Evolutionary conservation across 352 stramenopile genomes (phyloP).

Genomic region (Phytophthora kernoviae): DNA sequence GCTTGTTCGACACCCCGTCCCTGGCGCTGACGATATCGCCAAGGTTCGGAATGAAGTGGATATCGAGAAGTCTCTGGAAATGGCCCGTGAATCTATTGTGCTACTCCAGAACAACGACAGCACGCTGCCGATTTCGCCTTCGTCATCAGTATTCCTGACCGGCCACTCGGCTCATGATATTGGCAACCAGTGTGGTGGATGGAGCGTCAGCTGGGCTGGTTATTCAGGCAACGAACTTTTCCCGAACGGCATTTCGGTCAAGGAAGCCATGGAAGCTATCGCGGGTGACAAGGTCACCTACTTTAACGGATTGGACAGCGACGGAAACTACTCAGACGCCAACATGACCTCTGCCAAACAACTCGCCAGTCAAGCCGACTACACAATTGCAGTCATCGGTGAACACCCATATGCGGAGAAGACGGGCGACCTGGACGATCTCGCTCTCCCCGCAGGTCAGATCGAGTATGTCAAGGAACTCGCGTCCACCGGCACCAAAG

Average conservation of each 20-base stretch:
- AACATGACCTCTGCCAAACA: conserved; percentile 55
- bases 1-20: conserved; percentile 65
- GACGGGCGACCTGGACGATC: conserved; percentile 73
- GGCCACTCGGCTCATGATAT: conserved; percentile 34
- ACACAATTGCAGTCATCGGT: conserved; percentile 75
- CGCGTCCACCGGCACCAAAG: conserved; percentile 57
- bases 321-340: conserved; percentile 48
- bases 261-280: conserved; percentile 46
- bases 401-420: conserved; percentile 84
- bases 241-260: conserved; percentile 58
- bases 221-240: conserved; percentile 53
- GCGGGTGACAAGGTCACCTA: conserved; percentile 32
- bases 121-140: conserved; percentile 42
- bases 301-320: conserved; percentile 53
- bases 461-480: conserved; percentile 77
- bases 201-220: conserved; percentile 66
- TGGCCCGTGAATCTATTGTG: conserved; percentile 77
- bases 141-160: conserved; percentile 25
- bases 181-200: conserved; percentile 37
- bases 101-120: conserved; percentile 80
- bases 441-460: conserved; percentile 62
- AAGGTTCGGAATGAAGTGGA: conserved; percentile 51
- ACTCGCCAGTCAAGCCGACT: conserved; percentile 39
- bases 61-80: conserved; percentile 47
- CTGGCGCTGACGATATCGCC: conserved; percentile 38